These are phyloP conservation scores for Calonectria fujianensis DNA, from an alignment of 2,329 filamentous ascomycete species.

Conservation along the genomic window DNA sequence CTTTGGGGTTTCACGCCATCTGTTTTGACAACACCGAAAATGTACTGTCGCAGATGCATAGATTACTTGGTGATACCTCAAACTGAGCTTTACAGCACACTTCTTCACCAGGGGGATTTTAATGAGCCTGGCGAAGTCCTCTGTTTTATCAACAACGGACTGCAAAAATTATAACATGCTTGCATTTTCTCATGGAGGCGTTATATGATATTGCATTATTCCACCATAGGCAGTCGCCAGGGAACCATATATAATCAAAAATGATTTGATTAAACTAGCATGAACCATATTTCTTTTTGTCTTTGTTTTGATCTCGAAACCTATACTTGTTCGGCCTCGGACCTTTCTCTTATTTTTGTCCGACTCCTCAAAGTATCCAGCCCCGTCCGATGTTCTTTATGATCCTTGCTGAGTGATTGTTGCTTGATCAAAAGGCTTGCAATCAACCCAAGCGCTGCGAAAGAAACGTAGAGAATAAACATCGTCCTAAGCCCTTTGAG, in stretches of 20 bases:
- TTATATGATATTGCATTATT: no score
- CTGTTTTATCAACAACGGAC: no score
- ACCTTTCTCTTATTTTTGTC: background rate
- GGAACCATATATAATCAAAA: background rate
- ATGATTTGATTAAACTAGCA: background rate
- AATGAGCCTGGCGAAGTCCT: no score
- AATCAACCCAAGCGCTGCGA: background rate
- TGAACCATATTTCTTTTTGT: background rate
- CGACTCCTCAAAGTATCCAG: slow-evolving; percentile 7
- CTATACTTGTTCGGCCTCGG: background rate
- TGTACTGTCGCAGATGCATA: background rate
- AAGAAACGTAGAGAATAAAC: slow-evolving; percentile 12
- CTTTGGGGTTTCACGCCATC: background rate
- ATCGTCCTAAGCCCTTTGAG: slow-evolving; percentile 3
- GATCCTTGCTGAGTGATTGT: slow-evolving; percentile 10
- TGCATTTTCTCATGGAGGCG: no score
- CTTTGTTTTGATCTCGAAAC: background rate
- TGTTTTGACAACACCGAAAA: background rate
- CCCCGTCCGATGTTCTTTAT: slow-evolving; percentile 13
- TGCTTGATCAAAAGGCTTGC: slow-evolving; percentile 8
- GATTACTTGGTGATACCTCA: background rate
- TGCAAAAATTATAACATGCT: no score
- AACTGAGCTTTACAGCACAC: no score
- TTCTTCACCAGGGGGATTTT: no score
- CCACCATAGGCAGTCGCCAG: no score